Evolutionary conservation across 2,329 filamentous ascomycete genomes (phyloP).

Genomic region (Diplocarpon mali): DNA sequence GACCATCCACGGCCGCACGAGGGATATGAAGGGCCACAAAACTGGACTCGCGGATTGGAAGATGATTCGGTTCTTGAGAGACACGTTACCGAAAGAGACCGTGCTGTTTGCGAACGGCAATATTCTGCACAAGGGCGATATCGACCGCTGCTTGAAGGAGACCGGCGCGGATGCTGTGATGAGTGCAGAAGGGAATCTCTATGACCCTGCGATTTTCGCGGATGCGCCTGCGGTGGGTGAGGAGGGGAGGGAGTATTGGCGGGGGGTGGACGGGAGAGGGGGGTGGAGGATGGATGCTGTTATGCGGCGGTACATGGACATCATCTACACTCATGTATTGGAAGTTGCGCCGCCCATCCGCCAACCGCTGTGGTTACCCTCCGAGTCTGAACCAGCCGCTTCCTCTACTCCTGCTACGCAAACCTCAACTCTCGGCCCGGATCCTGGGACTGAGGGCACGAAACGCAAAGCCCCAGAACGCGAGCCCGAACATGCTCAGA

Average conservation of each 20-base stretch:
- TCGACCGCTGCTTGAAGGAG: slow-evolving; percentile 64
- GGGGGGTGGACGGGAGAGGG: slow-evolving; percentile 63
- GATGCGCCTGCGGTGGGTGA: slow-evolving; percentile 49
- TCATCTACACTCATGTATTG: slow-evolving; percentile 70
- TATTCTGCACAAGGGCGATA: slow-evolving; percentile 68
- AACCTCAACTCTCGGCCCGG: slow-evolving; percentile 14
- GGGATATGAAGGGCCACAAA: slow-evolving; percentile 93
- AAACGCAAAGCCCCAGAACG: slow-evolving; percentile 32
- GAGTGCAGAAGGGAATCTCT: slow-evolving; percentile 91
- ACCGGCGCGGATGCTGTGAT: slow-evolving; percentile 91
- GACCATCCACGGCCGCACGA: slow-evolving; percentile 77
- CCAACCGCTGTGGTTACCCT: slow-evolving; percentile 60
- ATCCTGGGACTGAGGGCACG: slow-evolving; percentile 19
- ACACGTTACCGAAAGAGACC: slow-evolving; percentile 73
- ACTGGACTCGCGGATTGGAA: slow-evolving; percentile 90
- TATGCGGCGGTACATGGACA: slow-evolving; percentile 79
- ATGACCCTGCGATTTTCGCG: slow-evolving; percentile 81
- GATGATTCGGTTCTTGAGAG: slow-evolving; percentile 70
- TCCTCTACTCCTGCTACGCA: slow-evolving; percentile 5
- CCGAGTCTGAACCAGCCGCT: slow-evolving; percentile 29
- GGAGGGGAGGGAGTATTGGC: slow-evolving; percentile 77
- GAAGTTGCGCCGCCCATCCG: slow-evolving; percentile 53
- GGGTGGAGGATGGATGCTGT: slow-evolving; percentile 87
- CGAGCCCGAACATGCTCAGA: no score
- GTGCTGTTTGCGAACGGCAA: slow-evolving; percentile 98